These are phyloP conservation scores for Fusarium poae DNA, from an alignment of 2,329 filamentous ascomycete genomes.

Conservation along the genomic window DNA sequence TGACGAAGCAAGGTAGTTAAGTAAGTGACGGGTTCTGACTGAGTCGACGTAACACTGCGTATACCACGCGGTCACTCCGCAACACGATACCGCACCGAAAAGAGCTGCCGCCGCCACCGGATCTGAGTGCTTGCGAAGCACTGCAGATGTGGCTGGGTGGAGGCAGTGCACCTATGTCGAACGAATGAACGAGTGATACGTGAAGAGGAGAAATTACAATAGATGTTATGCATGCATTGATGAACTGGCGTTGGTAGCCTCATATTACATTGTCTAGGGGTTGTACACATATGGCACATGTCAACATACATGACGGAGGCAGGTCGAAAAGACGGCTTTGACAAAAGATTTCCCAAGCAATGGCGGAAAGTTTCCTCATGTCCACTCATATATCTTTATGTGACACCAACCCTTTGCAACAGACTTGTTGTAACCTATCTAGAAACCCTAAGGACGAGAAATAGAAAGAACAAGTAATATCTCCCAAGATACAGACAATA, in stretches of 20 bases:
- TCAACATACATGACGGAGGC: background rate
- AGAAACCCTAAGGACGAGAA: conserved; percentile 3
- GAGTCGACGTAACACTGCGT: conserved; percentile 31
- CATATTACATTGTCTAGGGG: conserved; percentile 23
- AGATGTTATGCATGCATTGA: conserved; percentile 31
- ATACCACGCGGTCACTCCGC: conserved; percentile 17
- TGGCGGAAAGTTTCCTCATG: conserved; percentile 3
- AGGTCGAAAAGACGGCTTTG: background rate
- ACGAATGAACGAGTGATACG: conserved; percentile 16
- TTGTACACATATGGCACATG: conserved; percentile 32
- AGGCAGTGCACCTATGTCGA: background rate
- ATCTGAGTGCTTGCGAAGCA: background rate
- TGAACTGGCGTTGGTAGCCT: conserved; percentile 28
- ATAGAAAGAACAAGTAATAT: background rate
- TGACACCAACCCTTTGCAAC: conserved; percentile 3
- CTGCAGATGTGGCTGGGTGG: conserved; percentile 7
- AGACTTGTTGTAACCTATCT: conserved; percentile 3
- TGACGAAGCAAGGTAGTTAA: conserved; percentile 13
- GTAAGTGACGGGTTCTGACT: conserved; percentile 18
- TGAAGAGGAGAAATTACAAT: conserved; percentile 13
- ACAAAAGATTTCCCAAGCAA: background rate
- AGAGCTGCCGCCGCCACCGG: conserved; percentile 1
- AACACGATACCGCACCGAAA: conserved; percentile 25
- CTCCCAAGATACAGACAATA: conserved; percentile 12
- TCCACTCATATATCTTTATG: conserved; percentile 9